Evolutionary conservation across 2,329 filamentous ascomycete genomes (phyloP), one percentile per base, ranked within the genome.

Genomic region (Aspergillaceae sp.): DNA sequence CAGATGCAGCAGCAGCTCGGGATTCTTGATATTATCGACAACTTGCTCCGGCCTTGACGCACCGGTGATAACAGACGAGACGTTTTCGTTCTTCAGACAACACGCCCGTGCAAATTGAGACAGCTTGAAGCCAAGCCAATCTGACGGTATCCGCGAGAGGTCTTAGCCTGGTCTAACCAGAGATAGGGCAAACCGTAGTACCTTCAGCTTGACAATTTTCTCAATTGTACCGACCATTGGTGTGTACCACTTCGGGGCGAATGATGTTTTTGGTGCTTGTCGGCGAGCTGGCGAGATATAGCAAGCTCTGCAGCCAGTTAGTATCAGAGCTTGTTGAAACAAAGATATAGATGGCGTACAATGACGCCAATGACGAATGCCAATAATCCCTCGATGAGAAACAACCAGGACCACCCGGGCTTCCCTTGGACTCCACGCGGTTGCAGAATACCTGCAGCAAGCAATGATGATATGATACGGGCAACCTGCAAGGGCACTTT

Each of bases 81-180:
- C 78, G 48, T 80, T 75, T 30, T 71, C 67, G 59, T 82, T 82
- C 65, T 76, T 79, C 29, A 77, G 68, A 41, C 67, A 68, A 78
- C 79, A 82, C 1, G 78, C 79, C 32, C 82, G 66, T n/a, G 76
- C 71, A 5, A 82, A 69, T 48, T 78, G 75, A 3, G 74, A 71
- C 40, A 78, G 72, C 42, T 75, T 61, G 30, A 43, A 78, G 72
- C 71, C 78, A 68, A 50, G 48, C 19, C 56, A 81, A 66, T 56
- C 54, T 9, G 59, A 56, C 35, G 60, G 3, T 19, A 49, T 42
- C 51, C 53, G 33, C 30, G 8, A 32, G 30, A 19, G 19, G 19
- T 19, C 19, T 19, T 19, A 2, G 19, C 19, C 19, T 2, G 19
- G 19, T 2, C 19, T 19, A 19, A 36, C n/a, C n/a, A 19, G 5